Evolutionary conservation across 2,329 filamentous ascomycete genomes (phyloP).

Genomic region (Diaporthe capsici): DNA sequence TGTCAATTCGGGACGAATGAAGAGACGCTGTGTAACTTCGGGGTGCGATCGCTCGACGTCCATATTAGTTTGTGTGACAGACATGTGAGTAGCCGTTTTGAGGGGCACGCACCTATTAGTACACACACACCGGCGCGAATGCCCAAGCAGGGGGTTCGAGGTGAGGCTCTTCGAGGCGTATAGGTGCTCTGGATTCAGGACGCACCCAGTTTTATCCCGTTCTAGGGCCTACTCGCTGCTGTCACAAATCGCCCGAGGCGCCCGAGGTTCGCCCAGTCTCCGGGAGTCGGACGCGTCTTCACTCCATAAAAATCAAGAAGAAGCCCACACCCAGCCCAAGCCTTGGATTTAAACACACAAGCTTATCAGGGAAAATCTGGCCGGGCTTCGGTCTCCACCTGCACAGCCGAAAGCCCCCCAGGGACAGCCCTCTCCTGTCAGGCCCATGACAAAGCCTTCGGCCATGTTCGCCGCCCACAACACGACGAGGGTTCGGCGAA

Average conservation of each 20-base stretch:
- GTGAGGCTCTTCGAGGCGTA: neutral
- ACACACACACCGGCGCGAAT: neutral
- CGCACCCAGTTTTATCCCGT: neutral
- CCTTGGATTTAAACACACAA: constrained; percentile 2
- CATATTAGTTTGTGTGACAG: neutral
- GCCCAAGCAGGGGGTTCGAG: neutral
- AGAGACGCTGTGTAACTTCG: neutral
- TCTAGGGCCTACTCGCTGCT: neutral
- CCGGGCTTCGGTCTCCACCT: neutral
- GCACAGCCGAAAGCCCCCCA: neutral
- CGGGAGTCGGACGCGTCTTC: neutral
- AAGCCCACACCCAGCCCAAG: neutral
- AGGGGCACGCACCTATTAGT: neutral
- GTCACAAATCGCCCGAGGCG: neutral
- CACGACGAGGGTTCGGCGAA: constrained; percentile 1
- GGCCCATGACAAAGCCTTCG: constrained; percentile 1
- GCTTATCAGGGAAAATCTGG: constrained; percentile 17
- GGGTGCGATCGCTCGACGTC: neutral
- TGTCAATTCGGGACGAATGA: neutral
- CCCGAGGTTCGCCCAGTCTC: neutral
- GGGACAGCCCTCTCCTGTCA: neutral
- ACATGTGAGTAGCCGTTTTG: neutral
- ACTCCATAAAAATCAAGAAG: neutral
- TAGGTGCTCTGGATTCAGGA: neutral
- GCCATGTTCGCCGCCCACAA: neutral